Conservation (phyloP, 2,329 filamentous ascomycete species). For the Pleurostoma richardsiae region DNA sequence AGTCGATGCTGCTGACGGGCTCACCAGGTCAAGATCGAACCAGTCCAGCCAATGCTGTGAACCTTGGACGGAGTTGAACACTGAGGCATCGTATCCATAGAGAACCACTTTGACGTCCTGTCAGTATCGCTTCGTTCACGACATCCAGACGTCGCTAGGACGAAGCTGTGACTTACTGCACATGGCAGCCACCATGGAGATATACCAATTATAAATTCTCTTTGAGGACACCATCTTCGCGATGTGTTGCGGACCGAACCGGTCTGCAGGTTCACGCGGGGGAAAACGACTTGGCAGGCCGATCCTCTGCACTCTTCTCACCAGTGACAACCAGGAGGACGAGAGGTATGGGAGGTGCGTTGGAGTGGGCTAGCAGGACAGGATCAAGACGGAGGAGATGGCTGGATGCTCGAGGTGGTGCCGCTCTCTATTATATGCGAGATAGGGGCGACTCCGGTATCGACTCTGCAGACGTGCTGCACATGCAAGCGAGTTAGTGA, state of each 20-base stretch:
- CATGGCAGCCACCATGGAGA: conserved; percentile 64
- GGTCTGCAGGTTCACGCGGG: not conserved
- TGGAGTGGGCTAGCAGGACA: not conserved
- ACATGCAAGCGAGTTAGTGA: not conserved
- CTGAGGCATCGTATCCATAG: conserved; percentile 70
- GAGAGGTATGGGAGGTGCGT: not conserved
- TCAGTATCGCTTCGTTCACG: no score
- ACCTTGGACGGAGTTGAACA: conserved; percentile 68
- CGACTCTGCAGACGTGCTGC: not conserved
- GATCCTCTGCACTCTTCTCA: not conserved
- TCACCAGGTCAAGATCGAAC: conserved; percentile 38
- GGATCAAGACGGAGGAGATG: not conserved
- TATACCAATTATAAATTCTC: conserved; percentile 42
- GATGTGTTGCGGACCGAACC: conserved; percentile 5
- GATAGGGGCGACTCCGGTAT: not conserved
- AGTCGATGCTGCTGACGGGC: not conserved
- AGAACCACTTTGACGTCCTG: conserved; percentile 46
- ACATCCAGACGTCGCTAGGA: no score
- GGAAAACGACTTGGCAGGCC: not conserved
- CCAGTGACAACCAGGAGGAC: not conserved
- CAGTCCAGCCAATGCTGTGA: conserved; percentile 62
- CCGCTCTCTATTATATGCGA: not conserved
- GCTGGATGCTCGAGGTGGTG: not conserved
- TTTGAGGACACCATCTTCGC: conserved; percentile 17
- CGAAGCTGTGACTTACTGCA: conserved; percentile 34